Evolutionary conservation across 225 moss, liverwort and hornwort species (phyloP).

Genomic region (Polytrichum commune): DNA sequence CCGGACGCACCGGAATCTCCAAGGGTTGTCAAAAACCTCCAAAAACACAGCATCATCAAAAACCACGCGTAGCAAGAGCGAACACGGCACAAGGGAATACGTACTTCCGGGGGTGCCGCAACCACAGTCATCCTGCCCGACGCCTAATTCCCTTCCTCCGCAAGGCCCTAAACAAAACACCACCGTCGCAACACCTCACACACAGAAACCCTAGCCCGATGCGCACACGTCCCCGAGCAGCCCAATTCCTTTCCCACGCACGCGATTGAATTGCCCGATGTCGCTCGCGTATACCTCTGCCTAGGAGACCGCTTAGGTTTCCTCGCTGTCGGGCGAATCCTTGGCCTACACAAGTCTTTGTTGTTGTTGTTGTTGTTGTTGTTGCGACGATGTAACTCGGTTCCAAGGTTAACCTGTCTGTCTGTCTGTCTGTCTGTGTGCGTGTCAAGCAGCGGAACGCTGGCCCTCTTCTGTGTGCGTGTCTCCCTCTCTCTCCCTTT

Average conservation of each 20-base stretch:
- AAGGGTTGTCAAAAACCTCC: background rate
- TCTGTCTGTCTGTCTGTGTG: too few species aligned
- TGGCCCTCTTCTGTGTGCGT: too few species aligned
- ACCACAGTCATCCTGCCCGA: conserved; percentile 55
- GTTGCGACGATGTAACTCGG: too few species aligned
- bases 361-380: too few species aligned
- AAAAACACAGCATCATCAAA: background rate
- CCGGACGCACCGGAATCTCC: conserved; percentile 8
- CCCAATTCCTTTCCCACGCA: too few species aligned
- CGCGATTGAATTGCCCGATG: too few species aligned
- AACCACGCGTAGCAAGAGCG: background rate
- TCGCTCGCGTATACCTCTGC: too few species aligned
- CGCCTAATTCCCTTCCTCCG: conserved; percentile 7
- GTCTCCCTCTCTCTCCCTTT: background rate
- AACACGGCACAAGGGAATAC: background rate
- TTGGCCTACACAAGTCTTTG: too few species aligned
- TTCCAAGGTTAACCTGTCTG: too few species aligned
- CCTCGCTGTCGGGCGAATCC: too few species aligned
- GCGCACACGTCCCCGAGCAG: background rate
- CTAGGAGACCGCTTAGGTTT: too few species aligned
- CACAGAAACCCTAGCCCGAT: background rate
- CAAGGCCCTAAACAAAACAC: background rate
- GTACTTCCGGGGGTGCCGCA: conserved; percentile 62
- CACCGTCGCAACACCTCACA: background rate
- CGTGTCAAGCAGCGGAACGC: too few species aligned